Evolutionary conservation across 1,284 basidiomycete genomes (phyloP), one percentile per base, ranked within the genome.

Genomic region (Porodaedalea pini): DNA sequence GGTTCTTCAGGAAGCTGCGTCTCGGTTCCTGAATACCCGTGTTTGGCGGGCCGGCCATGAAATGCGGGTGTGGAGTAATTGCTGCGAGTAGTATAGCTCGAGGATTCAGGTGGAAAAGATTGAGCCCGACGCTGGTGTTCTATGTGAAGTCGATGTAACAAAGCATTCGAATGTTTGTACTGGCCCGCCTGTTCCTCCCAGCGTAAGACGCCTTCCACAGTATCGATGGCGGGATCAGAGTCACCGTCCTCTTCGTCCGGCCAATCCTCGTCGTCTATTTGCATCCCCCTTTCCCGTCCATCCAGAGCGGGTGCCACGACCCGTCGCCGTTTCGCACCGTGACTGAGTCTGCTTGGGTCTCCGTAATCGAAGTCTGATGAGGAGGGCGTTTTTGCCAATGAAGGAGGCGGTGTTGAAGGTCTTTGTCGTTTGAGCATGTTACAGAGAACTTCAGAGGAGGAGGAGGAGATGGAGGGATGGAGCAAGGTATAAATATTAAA

Each of bases 361-460:
- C 39, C 50, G 13, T 47, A 29, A 6, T 61, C 48, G 56, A 47
- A 44, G 37, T 41, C 51, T 23, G 23, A 61, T 51, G 54, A 39
- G 36, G 71, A 62, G 10, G 74, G 77, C 54, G 61, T 44, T 29
- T 71, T 73, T 31, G 77, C 69, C 1, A 73, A 72, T 2, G 74
- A 69, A 2, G 72, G 73, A 2, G 76, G 73, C 11, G 81, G 83
- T 6, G 82, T 81, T 15, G 68, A 64, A 13, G 75, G 77, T 54
- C 87, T 74, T 59, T 81, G 85, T 63, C 88, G 78, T 68, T 90
- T 90, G 62, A 89, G 71, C 87, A 89, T 90, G 29, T 54, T 43
- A 52, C 17, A n/a, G 4, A 43, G 25, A 2, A 13, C n/a, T 39
- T 17, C 11, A 50, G 17, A 17, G 51, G 19, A 2, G 10, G 39